Conservation (phyloP, 2,329 filamentous ascomycete species). For the Claviceps paspali region DNA sequence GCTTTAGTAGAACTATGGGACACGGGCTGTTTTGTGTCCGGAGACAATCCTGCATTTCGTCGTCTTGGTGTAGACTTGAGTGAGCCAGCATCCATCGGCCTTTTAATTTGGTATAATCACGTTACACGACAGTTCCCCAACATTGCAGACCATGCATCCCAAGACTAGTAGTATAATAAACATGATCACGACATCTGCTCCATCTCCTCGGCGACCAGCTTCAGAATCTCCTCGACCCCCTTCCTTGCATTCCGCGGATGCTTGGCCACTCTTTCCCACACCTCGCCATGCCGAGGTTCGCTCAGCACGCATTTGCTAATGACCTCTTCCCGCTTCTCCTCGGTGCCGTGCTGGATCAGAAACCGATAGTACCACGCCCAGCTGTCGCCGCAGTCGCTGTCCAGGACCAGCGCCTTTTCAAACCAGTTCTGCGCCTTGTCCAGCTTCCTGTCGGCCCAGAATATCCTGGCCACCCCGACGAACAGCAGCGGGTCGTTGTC, state of each 20-base stretch:
- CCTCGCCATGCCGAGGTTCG: slow-evolving; percentile 84
- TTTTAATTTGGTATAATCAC: too few relatives aligned
- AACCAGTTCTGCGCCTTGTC: slow-evolving; percentile 97
- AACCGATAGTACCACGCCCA: slow-evolving; percentile 99
- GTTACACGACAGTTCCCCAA: not conserved
- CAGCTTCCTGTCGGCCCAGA: slow-evolving; percentile 83
- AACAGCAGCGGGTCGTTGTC: slow-evolving; percentile 85
- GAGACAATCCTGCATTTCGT: too few relatives aligned
- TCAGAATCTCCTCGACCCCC: slow-evolving; percentile 66
- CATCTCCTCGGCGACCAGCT: slow-evolving; percentile 48
- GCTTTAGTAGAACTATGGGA: too few relatives aligned
- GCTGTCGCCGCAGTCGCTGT: slow-evolving; percentile 75
- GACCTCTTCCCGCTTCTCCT: slow-evolving; percentile 81
- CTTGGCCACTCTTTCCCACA: slow-evolving; percentile 79
- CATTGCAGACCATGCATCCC: too few relatives aligned
- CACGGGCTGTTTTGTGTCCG: too few relatives aligned
- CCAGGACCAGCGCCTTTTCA: slow-evolving; percentile 80
- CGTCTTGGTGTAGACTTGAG: too few relatives aligned
- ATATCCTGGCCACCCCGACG: slow-evolving; percentile 83
- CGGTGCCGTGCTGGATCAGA: slow-evolving; percentile 76
- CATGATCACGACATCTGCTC: slow-evolving; percentile 9
- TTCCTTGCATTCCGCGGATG: slow-evolving; percentile 66
- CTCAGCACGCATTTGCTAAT: slow-evolving; percentile 64
- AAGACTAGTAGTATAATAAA: too few relatives aligned
- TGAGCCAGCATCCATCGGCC: too few relatives aligned